Base-by-base conservation (phyloP, 257 asterid genomes). In the Fraxinus pennsylvanica region DNA sequence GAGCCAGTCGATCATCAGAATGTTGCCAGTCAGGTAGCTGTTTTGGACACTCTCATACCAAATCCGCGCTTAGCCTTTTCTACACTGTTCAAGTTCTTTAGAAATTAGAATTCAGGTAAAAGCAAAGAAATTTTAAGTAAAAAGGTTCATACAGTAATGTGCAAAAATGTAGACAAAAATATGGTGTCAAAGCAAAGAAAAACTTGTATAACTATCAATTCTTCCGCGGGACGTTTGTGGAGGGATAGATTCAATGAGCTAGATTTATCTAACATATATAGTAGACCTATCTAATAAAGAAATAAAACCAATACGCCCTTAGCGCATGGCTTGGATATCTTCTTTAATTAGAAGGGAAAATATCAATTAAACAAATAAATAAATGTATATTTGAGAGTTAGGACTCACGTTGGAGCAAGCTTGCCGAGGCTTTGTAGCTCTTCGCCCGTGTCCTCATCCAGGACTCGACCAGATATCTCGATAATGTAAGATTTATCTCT, bases 361-460 rank as follows among this genome's bases (percentile, higher is more conserved):
- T 13, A 15, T 14, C n/a, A n/a, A 30, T 61, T 6, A 68, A 30
- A 32, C 80, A 21, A 6, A 10, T 3, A 72, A 38, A 9, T 4
- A 63, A 27, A 25, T 27, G 30, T 13, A 68, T 25, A 43, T 7
- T 63, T 25, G 70, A 79, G 76, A 74, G 39, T 45, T 45, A 50
- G 41, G 67, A 82, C 96, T 89, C 84, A 95, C 99, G 94, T 91
- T 10, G 99, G 99, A 80, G 99, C 99, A 72, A 95, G 99, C 87
- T 90, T 95, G 73, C 99, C 99, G 5, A 95, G 94, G 90, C 92
- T 85, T 43, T 86, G 80, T 6, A 95, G 87, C 92, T 93, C 99
- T 90, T 90, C 94, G 1, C 98, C 96, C 9, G 94, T 89, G 66
- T 84, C 89, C 81, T 85, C 96, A 9, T 93, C 98, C 9, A 95